A percentile compares a stretch with the other conserved stretches of the same genome.
Conservation (phyloP, 164 flowering plant genomes). For the Umbellularia californica region DNA sequence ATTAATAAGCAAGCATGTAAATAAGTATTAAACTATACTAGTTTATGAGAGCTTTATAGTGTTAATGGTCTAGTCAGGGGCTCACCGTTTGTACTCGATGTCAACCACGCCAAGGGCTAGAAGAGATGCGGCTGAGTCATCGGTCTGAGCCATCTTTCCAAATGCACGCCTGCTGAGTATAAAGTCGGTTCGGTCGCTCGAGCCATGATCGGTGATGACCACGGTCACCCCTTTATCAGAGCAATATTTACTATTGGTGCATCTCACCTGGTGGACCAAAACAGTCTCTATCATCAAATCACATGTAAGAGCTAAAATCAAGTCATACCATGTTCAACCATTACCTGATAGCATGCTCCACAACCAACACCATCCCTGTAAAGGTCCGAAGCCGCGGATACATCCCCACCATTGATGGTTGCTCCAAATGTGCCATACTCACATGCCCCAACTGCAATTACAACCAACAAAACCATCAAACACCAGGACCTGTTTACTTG, state of each 20-base stretch:
- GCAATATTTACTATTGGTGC: slow-evolving; percentile 60
- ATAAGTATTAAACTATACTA: no score
- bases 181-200: slow-evolving; percentile 58
- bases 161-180: slow-evolving; percentile 67
- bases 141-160: slow-evolving; percentile 58
- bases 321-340: no score
- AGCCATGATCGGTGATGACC: slow-evolving; percentile 70
- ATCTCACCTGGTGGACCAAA: slow-evolving; percentile 50
- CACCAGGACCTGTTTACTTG: neutral
- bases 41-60: no score
- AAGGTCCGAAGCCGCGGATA: slow-evolving; percentile 75
- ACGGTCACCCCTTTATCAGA: slow-evolving; percentile 72
- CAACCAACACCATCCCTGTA: slow-evolving; percentile 77
- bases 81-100: slow-evolving; percentile 66
- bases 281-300: neutral
- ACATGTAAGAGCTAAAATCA: no score
- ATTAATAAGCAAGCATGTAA: no score
- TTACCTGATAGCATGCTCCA: slow-evolving; percentile 91
- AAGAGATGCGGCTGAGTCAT: slow-evolving; percentile 47
- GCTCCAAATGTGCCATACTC: slow-evolving; percentile 79
- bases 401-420: slow-evolving; percentile 78
- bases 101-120: slow-evolving; percentile 54
- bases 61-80: no score
- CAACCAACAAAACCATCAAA: neutral
- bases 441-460: slow-evolving; percentile 61